phyloP scores from a whole-genome alignment of 352 stramenopile species.

The Saprolegnia parasitica region DNA sequence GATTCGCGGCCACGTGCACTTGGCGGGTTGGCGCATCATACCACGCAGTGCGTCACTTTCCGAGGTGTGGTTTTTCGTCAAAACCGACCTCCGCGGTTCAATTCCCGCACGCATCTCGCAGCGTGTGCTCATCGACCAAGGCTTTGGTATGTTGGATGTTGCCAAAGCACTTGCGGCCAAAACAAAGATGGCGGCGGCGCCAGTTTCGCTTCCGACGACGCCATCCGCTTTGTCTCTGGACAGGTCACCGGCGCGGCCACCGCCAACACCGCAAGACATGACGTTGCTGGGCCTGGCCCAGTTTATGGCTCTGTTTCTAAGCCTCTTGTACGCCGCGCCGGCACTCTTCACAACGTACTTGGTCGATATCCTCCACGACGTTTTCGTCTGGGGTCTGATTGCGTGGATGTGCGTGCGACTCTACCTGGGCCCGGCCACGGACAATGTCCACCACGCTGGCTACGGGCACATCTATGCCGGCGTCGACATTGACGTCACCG shows the following conservation, averaged over 20 bases:
- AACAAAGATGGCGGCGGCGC: not conserved
- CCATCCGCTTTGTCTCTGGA: not conserved
- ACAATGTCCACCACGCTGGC: conserved; percentile 48
- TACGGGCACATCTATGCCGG: conserved; percentile 66
- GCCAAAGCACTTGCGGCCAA: not conserved
- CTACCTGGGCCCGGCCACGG: conserved; percentile 51
- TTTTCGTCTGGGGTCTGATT: conserved; percentile 40
- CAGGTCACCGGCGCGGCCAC: not conserved
- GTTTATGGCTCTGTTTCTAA: conserved; percentile 11
- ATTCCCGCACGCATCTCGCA: conserved; percentile 57
- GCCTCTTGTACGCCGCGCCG: conserved; percentile 25
- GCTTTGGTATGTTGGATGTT: conserved; percentile 11
- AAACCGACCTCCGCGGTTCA: conserved; percentile 66
- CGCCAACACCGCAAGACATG: not conserved
- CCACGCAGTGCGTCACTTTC: conserved; percentile 39
- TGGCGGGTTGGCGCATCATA: conserved; percentile 62
- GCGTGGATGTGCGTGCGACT: conserved; percentile 53
- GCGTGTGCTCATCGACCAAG: conserved; percentile 53
- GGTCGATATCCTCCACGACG: conserved; percentile 43
- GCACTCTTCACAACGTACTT: conserved; percentile 45
- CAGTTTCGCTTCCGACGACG: not conserved
- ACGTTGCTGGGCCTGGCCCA: not conserved
- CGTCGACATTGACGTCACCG: conserved; percentile 61
- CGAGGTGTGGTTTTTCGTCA: conserved; percentile 61
- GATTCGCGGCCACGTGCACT: conserved; percentile 57